Evolutionary conservation across 345 rosid genomes (phyloP), one percentile per base, ranked within the genome.

Genomic region (Punica granatum): DNA sequence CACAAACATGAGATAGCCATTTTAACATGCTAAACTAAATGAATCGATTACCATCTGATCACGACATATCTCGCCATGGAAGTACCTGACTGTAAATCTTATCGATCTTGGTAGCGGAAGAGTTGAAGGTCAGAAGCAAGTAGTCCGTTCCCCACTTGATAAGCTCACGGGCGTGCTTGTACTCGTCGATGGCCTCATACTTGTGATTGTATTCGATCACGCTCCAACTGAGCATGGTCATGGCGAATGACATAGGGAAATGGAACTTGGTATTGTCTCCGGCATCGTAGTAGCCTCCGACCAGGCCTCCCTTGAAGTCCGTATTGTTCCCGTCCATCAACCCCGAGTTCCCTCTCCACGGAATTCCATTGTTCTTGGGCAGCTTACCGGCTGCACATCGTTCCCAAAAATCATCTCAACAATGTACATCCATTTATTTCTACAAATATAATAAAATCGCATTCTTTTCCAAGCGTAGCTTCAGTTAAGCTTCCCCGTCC

Each of bases 151-250:
- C 96, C 95, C 92, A 88, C 64, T 82, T 82, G 65, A 90, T 84
- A 80, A 90, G 81, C 31, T 90, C 96, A 37, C 81, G 72, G 65
- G 77, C 67, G 58, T 92, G 96, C 58, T 81, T 65, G 70, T 82
- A 82, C 72, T 88, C 98, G 21, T 71, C 69, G 72, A 85, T 81
- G 28, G 88, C 82, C 49, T 79, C 21, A 65, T 75, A 90, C 68
- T 92, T 92, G 64, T 88, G 86, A 18, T 62, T 72, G 80, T 92
- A 92, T 70, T 92, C 96, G 65, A 92, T 85, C 9, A 86, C 81
- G 73, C 98, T 92, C 98, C 98, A 92, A 74, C 98, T 92, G 28
- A 92, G 77, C 96, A 92, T 84, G 7, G 98, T 86, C 90, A 90
- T 90, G 65, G 95, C 72, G 69, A 75, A 92, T 26, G 98, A 84